Base-by-base conservation (phyloP, 2,329 filamentous ascomycete genomes). In the Neocatenulostroma microsporum region DNA sequence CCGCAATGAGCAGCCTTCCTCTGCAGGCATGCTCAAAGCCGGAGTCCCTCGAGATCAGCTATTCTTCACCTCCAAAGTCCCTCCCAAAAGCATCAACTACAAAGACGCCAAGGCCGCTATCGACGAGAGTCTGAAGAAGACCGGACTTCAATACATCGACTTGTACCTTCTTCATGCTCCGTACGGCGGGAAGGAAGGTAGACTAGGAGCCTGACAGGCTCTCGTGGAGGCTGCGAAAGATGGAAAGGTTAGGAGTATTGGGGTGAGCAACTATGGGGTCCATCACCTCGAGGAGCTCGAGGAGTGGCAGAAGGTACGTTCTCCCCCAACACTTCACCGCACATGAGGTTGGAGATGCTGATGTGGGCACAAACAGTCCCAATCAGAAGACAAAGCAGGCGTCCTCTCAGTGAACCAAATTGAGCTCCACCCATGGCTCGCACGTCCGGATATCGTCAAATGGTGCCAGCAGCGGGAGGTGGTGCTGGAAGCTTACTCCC, bases 341-440 rank as follows among this genome's bases (percentile, higher is more conserved):
- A 13, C 15, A 38, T 13, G 29, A 33, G 17, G 36, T 25, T 3
- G 36, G 36, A 25, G 8, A 25, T 25, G 9, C n/a, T n/a, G 2
- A 24, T 30, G 17, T 7, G 29, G 21, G 8, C 21, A 24, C 27
- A 6, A 9, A 11, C 27, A 54, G 49, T 39, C 47, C 40, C 51
- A 51, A 52, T 33, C 48, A 14, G 39, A 54, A 39, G 80, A 78
- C 8, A 79, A 76, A 47, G 74, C 73, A 3, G 84, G 84, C 17
- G 67, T 84, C 26, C 73, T 94, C 53, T 82, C 80, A 42, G 82
- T 94, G 24, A 87, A 85, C 26, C 88, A 94, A 62, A 86, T 82
- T 62, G 88, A 95, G 63, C 66, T 95, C 9, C 88, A 95, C 61
- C 88, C 88, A 1, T 95, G 86, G 87, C 76, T 87, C 27, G 71